These are phyloP conservation scores for Centaurea solstitialis DNA, from an alignment of 129 eudicot species.

Conservation along the genomic window DNA sequence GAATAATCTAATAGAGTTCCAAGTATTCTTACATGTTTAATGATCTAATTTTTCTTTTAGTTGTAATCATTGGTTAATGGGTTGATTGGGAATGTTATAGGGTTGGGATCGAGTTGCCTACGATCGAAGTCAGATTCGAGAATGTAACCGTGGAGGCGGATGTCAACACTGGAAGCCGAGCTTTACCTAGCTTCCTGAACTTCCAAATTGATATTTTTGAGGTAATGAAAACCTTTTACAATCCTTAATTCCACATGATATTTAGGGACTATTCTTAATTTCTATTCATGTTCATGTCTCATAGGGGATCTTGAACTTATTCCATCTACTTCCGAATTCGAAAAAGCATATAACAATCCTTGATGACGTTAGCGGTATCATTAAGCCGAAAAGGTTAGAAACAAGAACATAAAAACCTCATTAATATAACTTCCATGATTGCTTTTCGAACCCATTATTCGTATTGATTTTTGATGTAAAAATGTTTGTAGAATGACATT, in stretches of 20 bases:
- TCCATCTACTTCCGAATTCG: slow-evolving; percentile 56
- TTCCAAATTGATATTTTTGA: slow-evolving; percentile 48
- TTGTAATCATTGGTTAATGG: not conserved
- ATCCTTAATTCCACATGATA: not conserved
- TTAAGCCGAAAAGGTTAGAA: slow-evolving; percentile 79
- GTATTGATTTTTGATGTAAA: not conserved
- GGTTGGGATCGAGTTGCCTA: slow-evolving; percentile 86
- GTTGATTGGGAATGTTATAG: slow-evolving; percentile 32
- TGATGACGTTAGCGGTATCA: slow-evolving; percentile 70
- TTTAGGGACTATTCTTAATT: not conserved
- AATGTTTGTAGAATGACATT: slow-evolving; percentile 68
- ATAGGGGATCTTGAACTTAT: slow-evolving; percentile 46
- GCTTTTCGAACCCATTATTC: not conserved
- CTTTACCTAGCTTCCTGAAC: slow-evolving; percentile 71
- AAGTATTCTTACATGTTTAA: not conserved
- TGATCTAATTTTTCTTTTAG: not conserved
- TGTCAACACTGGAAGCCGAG: slow-evolving; percentile 74
- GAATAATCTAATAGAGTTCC: not conserved
- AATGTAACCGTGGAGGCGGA: slow-evolving; percentile 71
- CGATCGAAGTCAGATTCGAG: slow-evolving; percentile 76
- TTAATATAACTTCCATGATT: not conserved
- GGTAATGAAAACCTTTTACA: slow-evolving; percentile 34
- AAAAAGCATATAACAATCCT: slow-evolving; percentile 72
- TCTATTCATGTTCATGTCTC: slow-evolving; percentile 18
- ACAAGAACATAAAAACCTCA: slow-evolving; percentile 3